Evolutionary conservation across 345 rosid species (phyloP).

Genomic region (Brassica rapa): DNA sequence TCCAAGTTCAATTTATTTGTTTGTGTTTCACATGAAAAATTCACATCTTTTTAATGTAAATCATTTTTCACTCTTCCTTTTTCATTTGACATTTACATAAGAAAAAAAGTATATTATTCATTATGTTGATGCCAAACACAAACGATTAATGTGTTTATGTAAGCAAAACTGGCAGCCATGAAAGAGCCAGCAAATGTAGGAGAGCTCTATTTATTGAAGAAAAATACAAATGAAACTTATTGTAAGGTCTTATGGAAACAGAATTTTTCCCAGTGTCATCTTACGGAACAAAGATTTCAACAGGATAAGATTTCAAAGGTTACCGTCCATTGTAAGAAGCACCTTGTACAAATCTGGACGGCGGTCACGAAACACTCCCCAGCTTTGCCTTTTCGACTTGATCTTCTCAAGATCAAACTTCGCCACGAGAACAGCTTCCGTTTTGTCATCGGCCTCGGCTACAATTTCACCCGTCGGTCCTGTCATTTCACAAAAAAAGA

Average conservation of each 20-base stretch:
- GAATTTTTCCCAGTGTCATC: neutral
- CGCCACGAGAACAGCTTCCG: conserved; percentile 80
- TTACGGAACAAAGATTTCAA: neutral
- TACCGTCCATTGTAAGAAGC: conserved; percentile 89
- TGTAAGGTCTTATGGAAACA: neutral
- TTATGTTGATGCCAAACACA: neutral
- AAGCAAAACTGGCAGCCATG: neutral
- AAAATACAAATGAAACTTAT: neutral
- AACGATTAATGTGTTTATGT: neutral
- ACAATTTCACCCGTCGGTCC: conserved; percentile 86
- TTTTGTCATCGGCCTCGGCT: conserved; percentile 66
- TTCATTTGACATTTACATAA: conserved; percentile 7
- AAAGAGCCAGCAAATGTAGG: neutral
- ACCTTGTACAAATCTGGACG: conserved; percentile 86
- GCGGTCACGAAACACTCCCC: conserved; percentile 93
- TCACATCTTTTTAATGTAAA: neutral
- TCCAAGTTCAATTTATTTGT: neutral
- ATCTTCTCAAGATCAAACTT: conserved; percentile 74
- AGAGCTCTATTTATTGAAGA: neutral
- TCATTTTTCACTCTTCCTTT: neutral
- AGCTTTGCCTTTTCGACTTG: conserved; percentile 72
- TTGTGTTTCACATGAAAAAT: neutral
- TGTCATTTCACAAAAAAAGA: conserved; percentile 38
- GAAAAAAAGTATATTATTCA: neutral
- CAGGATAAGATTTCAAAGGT: conserved; percentile 11